Percentiles rank a stretch among this genome's conserved stretches.
phyloP scores from a whole-genome alignment of 176 grass and related monocot species.

The Aechmea fasciata region DNA sequence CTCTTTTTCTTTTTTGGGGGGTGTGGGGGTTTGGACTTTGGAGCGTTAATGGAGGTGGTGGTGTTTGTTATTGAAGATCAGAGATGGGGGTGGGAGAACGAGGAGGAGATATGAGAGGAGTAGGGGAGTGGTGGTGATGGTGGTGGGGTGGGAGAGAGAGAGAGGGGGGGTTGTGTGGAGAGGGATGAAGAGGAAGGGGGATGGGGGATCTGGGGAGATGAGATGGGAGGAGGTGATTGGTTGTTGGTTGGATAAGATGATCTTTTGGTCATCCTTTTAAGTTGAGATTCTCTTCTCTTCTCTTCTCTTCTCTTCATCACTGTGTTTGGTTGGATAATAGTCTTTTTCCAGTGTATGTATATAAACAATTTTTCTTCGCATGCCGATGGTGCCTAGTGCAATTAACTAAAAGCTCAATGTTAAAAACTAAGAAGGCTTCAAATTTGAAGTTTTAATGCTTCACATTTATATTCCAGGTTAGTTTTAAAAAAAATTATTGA shows the following conservation, averaged over 20 bases:
- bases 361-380: too few relatives aligned
- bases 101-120: conserved; percentile 14
- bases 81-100: conserved; percentile 17
- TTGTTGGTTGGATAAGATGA: conserved; percentile 41
- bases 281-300: background rate
- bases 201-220: conserved; percentile 6
- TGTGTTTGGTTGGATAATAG: too few relatives aligned
- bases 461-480: too few relatives aligned
- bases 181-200: background rate
- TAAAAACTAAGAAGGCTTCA: too few relatives aligned
- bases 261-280: background rate
- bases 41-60: conserved; percentile 4
- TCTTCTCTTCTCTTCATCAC: background rate
- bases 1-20: conserved; percentile 5
- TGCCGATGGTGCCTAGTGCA: too few relatives aligned
- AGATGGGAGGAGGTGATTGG: conserved; percentile 49
- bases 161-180: conserved; percentile 25
- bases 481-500: too few relatives aligned
- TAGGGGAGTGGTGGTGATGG: conserved; percentile 1
- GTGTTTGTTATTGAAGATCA: conserved; percentile 23
- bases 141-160: conserved; percentile 6
- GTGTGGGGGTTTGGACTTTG: conserved; percentile 19
- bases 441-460: too few relatives aligned
- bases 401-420: too few relatives aligned
- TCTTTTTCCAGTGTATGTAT: too few relatives aligned